Base-by-base conservation (phyloP, 1,284 basidiomycete genomes). In the Grifola frondosa region DNA sequence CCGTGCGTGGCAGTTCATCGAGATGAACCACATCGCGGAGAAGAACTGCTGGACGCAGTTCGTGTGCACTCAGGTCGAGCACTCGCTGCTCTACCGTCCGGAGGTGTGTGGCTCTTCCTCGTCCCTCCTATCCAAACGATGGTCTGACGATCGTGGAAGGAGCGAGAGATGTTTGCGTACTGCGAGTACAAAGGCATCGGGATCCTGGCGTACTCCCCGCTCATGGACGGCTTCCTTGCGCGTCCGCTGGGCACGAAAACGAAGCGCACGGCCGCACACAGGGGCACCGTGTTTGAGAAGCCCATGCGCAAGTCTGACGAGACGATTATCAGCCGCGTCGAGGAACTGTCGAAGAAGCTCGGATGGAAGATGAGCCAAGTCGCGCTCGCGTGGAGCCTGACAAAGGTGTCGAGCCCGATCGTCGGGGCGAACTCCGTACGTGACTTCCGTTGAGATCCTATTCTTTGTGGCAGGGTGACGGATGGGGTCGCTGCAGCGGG, bases 161-260 rank as follows among this genome's bases (percentile, higher is more conserved):
- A 79, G 44, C 57, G 63, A 1, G 74, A 76, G 48, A 72, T 77
- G 69, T 54, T 71, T 13, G 61, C 63, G 2, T 78, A 72, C 57
- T 75, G 72, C 58, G 63, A 69, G 6, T 66, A 62, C 45, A 60
- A 73, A 12, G 75, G 73, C 17, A 74, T 75, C 34, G 70, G 73
- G 0, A 50, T 77, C 28, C 67, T 77, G 10, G 63, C 69, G 1
- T 75, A 65, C 63, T 56, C 62, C 1, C 70, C 71, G 2, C 65
- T 77, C 8, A 49, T 58, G 4, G 49, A 46, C 3, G 75, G 75
- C 8, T 28, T 53, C 29, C 68, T 75, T 10, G 67, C 71, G 1
- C 66, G 69, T 10, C 69, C 71, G 0, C 0, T 67, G 5, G 64
- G 62, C 4, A 49, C 50, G 0, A 54, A 59, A 20, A 64, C 69